A percentile compares a stretch with the other conserved stretches of the same genome.
These are phyloP conservation scores for Penicillium psychrofluorescens DNA, from an alignment of 495 filamentous ascomycete species.

Conservation along the genomic window DNA sequence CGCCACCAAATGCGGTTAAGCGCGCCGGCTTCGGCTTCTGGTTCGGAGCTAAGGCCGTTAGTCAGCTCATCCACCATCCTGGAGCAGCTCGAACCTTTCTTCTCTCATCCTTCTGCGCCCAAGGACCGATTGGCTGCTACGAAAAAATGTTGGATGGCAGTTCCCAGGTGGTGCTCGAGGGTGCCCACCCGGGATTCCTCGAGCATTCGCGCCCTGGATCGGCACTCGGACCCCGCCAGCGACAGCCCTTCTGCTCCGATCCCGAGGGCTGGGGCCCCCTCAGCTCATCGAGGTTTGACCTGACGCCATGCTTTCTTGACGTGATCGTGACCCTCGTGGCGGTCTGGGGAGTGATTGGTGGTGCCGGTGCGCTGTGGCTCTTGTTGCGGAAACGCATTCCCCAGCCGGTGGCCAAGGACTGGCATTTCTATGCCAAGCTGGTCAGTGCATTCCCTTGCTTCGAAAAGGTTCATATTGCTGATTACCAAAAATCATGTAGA, in stretches of 20 bases:
- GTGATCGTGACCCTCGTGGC: slow-evolving; percentile 72
- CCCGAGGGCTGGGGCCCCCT: slow-evolving; percentile 92
- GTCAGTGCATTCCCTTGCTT: slow-evolving; percentile 38
- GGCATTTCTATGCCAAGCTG: slow-evolving; percentile 93
- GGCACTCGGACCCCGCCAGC: slow-evolving; percentile 21
- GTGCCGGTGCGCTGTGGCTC: slow-evolving; percentile 67
- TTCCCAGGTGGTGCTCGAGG: slow-evolving; percentile 37
- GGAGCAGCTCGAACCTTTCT: neutral
- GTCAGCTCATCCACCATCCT: slow-evolving; percentile 11
- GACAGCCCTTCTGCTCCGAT: slow-evolving; percentile 76
- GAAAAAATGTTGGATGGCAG: slow-evolving; percentile 41
- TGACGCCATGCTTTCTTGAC: slow-evolving; percentile 96
- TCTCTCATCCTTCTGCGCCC: slow-evolving; percentile 3
- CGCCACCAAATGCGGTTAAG: no score
- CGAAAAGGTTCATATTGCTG: no score
- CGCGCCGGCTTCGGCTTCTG: no score
- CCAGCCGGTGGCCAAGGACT: slow-evolving; percentile 67
- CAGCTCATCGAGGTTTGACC: slow-evolving; percentile 74
- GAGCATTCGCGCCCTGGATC: slow-evolving; percentile 21
- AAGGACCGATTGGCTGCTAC: slow-evolving; percentile 14
- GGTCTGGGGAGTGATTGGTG: slow-evolving; percentile 66
- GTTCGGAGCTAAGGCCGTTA: slow-evolving; percentile 10
- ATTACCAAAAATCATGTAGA: slow-evolving; percentile 31
- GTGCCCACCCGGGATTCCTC: slow-evolving; percentile 20
- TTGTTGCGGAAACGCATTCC: slow-evolving; percentile 60